Percentiles rank a stretch among this genome's conserved stretches.
Evolutionary conservation across 108 stramenopile species (phyloP).

Genomic region (Pseudonitzschia pungens): DNA sequence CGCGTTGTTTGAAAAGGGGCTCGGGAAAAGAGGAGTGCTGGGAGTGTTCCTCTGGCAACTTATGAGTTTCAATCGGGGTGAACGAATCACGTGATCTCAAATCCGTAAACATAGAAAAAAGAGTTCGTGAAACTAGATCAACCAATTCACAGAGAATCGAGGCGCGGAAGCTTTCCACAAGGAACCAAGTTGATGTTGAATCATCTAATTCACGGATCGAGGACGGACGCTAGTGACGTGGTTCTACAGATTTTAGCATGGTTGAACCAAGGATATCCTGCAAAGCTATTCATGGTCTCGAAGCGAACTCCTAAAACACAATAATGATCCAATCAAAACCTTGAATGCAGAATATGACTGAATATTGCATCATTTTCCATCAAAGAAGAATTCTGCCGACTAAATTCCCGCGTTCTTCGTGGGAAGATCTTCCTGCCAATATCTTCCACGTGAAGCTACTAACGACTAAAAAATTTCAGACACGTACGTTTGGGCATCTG

Average conservation of each 20-base stretch:
- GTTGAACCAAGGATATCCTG: conserved; percentile 4
- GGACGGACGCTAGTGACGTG: conserved; percentile 2
- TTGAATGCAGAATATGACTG: background rate
- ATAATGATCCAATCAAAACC: background rate
- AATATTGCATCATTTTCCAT: background rate
- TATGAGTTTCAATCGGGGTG: conserved; percentile 5
- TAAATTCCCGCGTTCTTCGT: background rate
- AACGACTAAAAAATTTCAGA: background rate
- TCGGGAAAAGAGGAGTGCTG: background rate
- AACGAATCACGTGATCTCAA: conserved; percentile 5
- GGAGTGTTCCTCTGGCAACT: background rate
- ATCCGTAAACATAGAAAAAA: conserved; percentile 1
- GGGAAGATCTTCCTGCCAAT: background rate
- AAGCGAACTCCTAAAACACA: background rate
- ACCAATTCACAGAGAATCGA: background rate
- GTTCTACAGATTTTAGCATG: background rate
- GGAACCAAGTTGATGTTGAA: conserved; percentile 1
- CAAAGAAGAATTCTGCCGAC: background rate
- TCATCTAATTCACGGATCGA: background rate
- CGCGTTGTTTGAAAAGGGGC: background rate
- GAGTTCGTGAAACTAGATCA: conserved; percentile 1
- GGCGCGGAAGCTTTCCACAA: conserved; percentile 3
- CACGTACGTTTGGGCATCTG: conserved; percentile 8
- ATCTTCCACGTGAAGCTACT: conserved; percentile 9
- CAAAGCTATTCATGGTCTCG: background rate